Evolutionary conservation across 768 basidiomycete species (phyloP).

Genomic region (Tephrocybe sp.): DNA sequence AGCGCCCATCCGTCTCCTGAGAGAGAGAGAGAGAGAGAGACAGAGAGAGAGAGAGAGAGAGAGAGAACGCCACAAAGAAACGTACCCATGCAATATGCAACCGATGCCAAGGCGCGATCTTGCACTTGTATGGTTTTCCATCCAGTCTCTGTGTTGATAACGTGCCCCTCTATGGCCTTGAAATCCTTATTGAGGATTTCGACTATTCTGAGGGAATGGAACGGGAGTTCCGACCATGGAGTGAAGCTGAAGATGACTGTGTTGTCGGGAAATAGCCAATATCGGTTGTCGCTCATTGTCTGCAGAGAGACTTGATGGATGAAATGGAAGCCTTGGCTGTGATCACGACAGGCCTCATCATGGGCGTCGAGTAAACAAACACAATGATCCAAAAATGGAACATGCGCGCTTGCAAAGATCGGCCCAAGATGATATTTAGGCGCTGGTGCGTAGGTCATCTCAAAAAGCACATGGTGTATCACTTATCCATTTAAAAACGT

Average conservation of each 20-base stretch:
- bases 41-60: not conserved
- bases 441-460: too few relatives aligned
- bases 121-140: constrained; percentile 3
- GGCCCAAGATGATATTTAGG: too few relatives aligned
- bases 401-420: too few relatives aligned
- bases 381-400: too few relatives aligned
- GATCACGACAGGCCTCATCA: too few relatives aligned
- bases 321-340: too few relatives aligned
- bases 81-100: constrained; percentile 1
- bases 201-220: not conserved
- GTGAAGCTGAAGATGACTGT: not conserved
- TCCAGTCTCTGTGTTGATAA: constrained; percentile 3
- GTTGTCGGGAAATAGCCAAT: constrained; percentile 2
- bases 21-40: too few relatives aligned
- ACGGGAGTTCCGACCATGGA: constrained; percentile 6
- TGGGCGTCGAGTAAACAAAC: too few relatives aligned
- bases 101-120: not conserved
- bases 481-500: too few relatives aligned
- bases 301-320: not conserved
- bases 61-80: not conserved
- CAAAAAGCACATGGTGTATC: too few relatives aligned
- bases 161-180: not conserved
- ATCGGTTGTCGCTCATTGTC: not conserved
- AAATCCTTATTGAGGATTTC: not conserved
- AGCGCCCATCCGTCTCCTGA: too few relatives aligned